phyloP scores from a whole-genome alignment of 257 asterid genomes.

The Solanum stenotomum region DNA sequence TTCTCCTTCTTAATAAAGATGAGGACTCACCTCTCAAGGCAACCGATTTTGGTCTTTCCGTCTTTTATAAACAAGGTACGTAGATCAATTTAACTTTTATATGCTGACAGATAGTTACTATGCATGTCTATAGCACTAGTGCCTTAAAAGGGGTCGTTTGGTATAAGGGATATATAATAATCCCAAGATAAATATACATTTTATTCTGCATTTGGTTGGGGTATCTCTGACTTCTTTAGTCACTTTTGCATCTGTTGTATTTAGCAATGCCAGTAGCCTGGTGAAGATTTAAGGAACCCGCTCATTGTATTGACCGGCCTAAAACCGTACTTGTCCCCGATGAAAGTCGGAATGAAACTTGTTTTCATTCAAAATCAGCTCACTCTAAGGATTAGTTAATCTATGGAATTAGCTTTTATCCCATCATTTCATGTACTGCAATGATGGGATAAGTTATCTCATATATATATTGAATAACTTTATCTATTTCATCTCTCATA shows the following conservation, averaged over 20 bases:
- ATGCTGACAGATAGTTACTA: background rate
- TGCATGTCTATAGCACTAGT: background rate
- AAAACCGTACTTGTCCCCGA: background rate
- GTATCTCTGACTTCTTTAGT: background rate
- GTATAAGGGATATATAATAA: background rate
- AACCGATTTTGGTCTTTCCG: slow-evolving; percentile 86
- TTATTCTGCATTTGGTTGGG: background rate
- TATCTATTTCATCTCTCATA: background rate
- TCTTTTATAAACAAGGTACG: slow-evolving; percentile 70
- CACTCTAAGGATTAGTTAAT: background rate
- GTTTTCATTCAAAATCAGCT: background rate
- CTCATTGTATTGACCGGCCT: background rate
- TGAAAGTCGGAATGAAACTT: background rate
- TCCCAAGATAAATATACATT: background rate
- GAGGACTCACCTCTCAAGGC: slow-evolving; percentile 82
- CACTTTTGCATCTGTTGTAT: background rate
- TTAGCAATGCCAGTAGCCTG: background rate
- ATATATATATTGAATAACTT: background rate
- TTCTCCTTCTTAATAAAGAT: slow-evolving; percentile 63
- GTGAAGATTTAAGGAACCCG: background rate
- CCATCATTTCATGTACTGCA: background rate
- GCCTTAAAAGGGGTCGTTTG: background rate
- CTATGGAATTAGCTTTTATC: background rate
- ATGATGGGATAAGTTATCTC: background rate
- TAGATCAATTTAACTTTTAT: background rate